Base-by-base conservation (phyloP, 768 basidiomycete genomes). In the Xerocomus spinulosus region DNA sequence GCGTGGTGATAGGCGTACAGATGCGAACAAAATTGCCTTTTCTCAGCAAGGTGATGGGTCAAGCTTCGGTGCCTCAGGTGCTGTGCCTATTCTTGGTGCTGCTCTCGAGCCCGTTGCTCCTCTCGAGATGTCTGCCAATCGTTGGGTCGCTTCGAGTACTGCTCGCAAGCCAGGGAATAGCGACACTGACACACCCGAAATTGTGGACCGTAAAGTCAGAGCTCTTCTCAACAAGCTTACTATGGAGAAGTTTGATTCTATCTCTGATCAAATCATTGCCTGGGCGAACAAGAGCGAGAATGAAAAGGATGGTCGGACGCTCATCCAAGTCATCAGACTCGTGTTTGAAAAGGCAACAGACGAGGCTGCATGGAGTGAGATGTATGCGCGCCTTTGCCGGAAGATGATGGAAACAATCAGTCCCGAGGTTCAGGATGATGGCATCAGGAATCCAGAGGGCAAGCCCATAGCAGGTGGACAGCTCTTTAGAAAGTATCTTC, bases 301-400 rank as follows among this genome's bases (percentile, higher is more conserved):
- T 60, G 92, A 98, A 77, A 88, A 82, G 64, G 92, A 97, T 61
- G 92, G 93, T 3, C 82, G 87, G 55, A 95, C 93, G 4, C 81
- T 97, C 51, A 95, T 95, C 57, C 90, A 93, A 59, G 95, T 98
- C 64, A 97, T 96, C 68, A 82, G 86, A 49, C 84, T 96, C 44
- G 89, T 97, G 26, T 97, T 96, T 67, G 95, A 96, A 69, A 96
- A 94, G 76, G 94, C 93, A 9, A 96, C 91, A 7, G 93, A 96
- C 66, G 94, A 96, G 67, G 91, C 91, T 35, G 81, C 84, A 9
- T 94, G 91, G 87, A 94, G 91, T 2, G 87, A 91, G 73, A 97
- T 97, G 92, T 97, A 99, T 66, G 95, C 95, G 25, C 83, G 88
- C 26, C 74, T 99, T 32, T 97, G 94, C 65, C 77, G 91, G 55